Conservation (phyloP, 345 rosid species). For the Acer yangbiense region DNA sequence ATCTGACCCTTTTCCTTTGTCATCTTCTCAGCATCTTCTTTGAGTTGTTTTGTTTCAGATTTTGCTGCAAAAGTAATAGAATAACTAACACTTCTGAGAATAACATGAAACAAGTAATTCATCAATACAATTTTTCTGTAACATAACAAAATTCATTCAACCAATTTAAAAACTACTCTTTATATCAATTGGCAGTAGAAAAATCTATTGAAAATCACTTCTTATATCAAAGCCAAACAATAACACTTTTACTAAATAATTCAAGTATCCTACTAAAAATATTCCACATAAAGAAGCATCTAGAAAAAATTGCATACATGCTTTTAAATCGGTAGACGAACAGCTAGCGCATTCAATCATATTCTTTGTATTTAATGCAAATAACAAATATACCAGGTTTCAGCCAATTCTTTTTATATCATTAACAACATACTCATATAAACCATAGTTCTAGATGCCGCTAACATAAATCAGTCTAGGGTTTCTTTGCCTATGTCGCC, state of each 20-base stretch:
- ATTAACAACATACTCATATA: too few relatives aligned
- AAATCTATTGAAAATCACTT: background rate
- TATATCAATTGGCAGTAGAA: background rate
- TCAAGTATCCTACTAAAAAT: background rate
- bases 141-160: background rate
- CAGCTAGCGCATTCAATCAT: background rate
- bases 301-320: background rate
- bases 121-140: background rate
- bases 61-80: slow-evolving; percentile 45
- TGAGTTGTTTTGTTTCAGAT: slow-evolving; percentile 42
- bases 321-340: background rate
- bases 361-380: background rate
- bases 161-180: background rate
- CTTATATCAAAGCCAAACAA: background rate
- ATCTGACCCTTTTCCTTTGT: slow-evolving; percentile 51
- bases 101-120: background rate
- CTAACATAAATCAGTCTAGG: too few relatives aligned
- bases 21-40: slow-evolving; percentile 56
- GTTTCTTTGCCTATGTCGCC: too few relatives aligned
- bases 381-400: too few relatives aligned
- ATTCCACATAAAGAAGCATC: background rate
- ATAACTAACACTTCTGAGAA: background rate
- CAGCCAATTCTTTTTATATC: too few relatives aligned
- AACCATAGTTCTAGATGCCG: too few relatives aligned
- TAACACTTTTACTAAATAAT: background rate